Percentiles rank a stretch among this genome's conserved stretches.
Conservation (phyloP, 495 filamentous ascomycete species). For the Neurospora hispaniola region DNA sequence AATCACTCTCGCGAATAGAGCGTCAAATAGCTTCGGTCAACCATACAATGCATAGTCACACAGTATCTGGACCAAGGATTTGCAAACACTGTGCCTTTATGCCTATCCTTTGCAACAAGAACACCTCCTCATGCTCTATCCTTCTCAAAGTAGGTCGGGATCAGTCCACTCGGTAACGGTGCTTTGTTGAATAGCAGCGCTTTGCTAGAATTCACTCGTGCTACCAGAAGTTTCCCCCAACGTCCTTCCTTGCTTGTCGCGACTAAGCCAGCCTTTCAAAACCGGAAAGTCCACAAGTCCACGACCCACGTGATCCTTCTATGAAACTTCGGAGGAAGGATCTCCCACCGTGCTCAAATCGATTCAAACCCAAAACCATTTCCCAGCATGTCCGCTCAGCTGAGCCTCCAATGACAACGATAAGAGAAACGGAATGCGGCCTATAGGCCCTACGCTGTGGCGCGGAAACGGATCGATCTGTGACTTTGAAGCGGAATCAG, state of each 20-base stretch:
- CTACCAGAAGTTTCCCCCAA: not conserved
- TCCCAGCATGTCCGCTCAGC: too few relatives aligned
- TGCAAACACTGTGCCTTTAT: not conserved
- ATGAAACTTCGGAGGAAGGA: too few relatives aligned
- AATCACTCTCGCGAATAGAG: not conserved
- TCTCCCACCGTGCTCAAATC: too few relatives aligned
- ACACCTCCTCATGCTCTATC: not conserved
- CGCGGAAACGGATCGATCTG: not conserved
- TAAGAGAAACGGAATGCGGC: constrained; percentile 14
- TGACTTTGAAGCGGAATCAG: not conserved
- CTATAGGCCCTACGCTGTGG: not conserved
- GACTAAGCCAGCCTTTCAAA: too few relatives aligned
- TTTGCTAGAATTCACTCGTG: not conserved
- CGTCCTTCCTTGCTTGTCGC: not conserved
- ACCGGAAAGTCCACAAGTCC: too few relatives aligned
- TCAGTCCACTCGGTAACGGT: not conserved
- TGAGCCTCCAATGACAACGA: not conserved
- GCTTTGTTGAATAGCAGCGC: not conserved
- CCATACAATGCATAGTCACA: not conserved
- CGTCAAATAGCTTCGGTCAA: not conserved
- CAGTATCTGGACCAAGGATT: not conserved
- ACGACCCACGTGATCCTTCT: too few relatives aligned
- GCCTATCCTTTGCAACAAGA: not conserved
- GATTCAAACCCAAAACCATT: too few relatives aligned
- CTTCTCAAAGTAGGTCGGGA: not conserved